Evolutionary conservation across 2,329 filamentous ascomycete species (phyloP).

Genomic region (Raffaelea deltoideospora): DNA sequence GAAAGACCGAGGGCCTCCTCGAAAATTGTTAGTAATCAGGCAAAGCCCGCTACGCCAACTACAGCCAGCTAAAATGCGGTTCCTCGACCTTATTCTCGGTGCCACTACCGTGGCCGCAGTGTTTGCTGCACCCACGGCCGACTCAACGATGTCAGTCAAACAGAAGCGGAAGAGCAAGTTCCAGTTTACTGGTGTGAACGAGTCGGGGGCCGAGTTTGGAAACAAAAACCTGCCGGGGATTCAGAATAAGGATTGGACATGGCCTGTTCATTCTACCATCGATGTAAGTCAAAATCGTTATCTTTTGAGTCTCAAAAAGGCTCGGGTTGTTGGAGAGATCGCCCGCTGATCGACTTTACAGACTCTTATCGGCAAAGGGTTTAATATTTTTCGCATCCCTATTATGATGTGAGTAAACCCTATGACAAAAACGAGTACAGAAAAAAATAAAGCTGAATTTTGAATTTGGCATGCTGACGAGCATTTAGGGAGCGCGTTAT

Average conservation of each 20-base stretch:
- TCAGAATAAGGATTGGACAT: slow-evolving; percentile 43
- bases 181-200: slow-evolving; percentile 20
- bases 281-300: slow-evolving; percentile 13
- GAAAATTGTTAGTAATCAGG: too few relatives aligned
- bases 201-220: slow-evolving; percentile 50
- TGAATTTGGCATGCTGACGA: slow-evolving; percentile 10
- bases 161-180: slow-evolving; percentile 20
- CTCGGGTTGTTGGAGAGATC: too few relatives aligned
- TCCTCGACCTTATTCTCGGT: slow-evolving; percentile 16
- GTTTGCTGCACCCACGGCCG: slow-evolving; percentile 14
- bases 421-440: too few relatives aligned
- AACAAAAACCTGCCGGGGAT: slow-evolving; percentile 36
- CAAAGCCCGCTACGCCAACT: too few relatives aligned
- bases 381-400: slow-evolving; percentile 42
- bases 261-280: slow-evolving; percentile 33
- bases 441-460: slow-evolving; percentile 2
- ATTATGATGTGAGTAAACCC: slow-evolving; percentile 38
- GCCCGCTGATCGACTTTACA: slow-evolving; percentile 4
- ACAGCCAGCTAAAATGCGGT: slow-evolving; percentile 21
- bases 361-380: slow-evolving; percentile 33
- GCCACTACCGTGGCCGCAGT: slow-evolving; percentile 15
- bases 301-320: too few relatives aligned
- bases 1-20: too few relatives aligned
- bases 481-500: slow-evolving; percentile 37
- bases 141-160: slow-evolving; percentile 13